phyloP scores from a whole-genome alignment of 306 rosid species.

The Cucumis sativus region DNA sequence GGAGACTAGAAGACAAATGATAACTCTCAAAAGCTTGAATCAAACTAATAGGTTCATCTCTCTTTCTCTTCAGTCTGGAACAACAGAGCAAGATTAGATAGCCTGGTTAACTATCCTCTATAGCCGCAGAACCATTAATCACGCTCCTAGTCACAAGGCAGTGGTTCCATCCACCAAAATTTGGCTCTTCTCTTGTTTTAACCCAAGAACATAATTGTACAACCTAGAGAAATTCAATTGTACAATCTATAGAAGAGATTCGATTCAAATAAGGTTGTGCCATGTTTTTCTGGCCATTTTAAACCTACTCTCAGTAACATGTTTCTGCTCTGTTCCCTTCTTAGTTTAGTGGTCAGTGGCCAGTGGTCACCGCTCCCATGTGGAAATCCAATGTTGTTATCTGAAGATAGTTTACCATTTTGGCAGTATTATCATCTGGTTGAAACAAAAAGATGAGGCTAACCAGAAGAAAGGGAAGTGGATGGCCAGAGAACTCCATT shows the following conservation, averaged over 20 bases:
- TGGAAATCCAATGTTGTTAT: constrained; percentile 2
- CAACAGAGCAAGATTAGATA: neutral
- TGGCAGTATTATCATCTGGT: neutral
- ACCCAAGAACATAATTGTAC: no score
- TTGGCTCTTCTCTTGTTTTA: no score
- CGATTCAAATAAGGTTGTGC: no score
- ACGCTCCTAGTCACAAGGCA: no score
- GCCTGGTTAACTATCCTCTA: no score
- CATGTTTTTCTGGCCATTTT: neutral
- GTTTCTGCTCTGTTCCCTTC: neutral
- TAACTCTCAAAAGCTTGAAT: neutral
- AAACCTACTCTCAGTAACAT: neutral
- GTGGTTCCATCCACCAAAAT: no score
- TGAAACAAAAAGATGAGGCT: neutral
- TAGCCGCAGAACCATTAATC: no score
- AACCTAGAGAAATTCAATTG: no score
- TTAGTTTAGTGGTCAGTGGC: neutral
- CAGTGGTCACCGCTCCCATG: neutral
- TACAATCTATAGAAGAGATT: no score
- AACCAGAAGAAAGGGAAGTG: neutral
- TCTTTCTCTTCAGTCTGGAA: neutral
- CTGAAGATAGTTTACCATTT: neutral
- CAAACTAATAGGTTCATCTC: neutral
- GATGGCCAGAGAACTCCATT: neutral
- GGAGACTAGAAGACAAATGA: neutral